phyloP scores from a whole-genome alignment of 768 basidiomycete species.

The Pleurotus sapidus region DNA sequence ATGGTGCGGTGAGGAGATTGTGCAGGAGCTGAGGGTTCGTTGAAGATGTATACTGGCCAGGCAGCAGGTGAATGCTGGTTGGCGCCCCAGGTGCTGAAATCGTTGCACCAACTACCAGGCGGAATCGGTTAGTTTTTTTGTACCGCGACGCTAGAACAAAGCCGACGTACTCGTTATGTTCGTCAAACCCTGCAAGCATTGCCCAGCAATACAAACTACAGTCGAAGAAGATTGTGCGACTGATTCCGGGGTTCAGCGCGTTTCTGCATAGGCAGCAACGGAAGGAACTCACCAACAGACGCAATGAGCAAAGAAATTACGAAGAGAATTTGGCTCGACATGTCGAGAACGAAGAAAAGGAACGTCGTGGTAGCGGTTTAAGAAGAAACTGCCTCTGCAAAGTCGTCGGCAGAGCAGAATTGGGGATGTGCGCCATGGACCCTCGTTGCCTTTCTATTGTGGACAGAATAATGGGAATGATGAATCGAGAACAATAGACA shows the following conservation, averaged over 20 bases:
- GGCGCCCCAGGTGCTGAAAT: constrained; percentile 54
- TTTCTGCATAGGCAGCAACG: neutral
- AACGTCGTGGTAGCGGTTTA: constrained; percentile 1
- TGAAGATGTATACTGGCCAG: constrained; percentile 71
- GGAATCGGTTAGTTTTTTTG: constrained; percentile 4
- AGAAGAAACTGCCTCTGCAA: neutral
- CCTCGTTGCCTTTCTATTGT: constrained; percentile 2
- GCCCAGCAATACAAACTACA: constrained; percentile 83
- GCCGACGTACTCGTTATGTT: constrained; percentile 59
- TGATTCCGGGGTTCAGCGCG: constrained; percentile 16
- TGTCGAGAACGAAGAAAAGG: constrained; percentile 23
- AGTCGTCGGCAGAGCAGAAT: neutral
- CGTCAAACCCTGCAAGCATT: constrained; percentile 80
- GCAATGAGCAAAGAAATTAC: constrained; percentile 26
- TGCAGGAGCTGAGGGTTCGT: constrained; percentile 75
- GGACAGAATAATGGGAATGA: neutral
- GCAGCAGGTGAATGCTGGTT: constrained; percentile 60
- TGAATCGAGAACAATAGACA: neutral
- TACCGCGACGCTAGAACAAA: neutral
- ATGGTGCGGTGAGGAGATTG: constrained; percentile 60
- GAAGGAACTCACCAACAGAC: constrained; percentile 32
- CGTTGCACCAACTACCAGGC: constrained; percentile 61
- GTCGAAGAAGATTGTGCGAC: constrained; percentile 57
- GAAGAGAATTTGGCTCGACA: constrained; percentile 30
- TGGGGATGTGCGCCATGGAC: neutral